Evolutionary conservation across 2,329 filamentous ascomycete genomes (phyloP), one percentile per base, ranked within the genome.

Genomic region (Elsinoe batatas): DNA sequence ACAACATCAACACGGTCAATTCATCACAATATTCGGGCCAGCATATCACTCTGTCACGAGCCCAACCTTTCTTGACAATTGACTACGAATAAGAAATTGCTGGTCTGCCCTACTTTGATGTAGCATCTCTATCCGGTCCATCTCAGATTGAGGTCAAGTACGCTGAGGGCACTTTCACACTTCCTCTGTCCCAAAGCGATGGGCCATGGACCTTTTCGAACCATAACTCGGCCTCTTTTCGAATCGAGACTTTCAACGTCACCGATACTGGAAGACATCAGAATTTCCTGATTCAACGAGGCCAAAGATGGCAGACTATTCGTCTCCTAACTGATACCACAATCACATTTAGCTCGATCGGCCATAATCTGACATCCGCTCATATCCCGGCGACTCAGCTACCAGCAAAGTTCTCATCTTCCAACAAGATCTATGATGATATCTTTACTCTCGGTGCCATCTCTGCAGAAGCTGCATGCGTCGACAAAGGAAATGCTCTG

Each of bases 291-390:
- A 54, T 73, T 0, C 72, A 74, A 59, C 72, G 71, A 2, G 70
- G 69, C 0, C 69, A 71, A 57, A 60, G 68, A 58, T 74, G 71
- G 71, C 64, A 72, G 58, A 66, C 68, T 0, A 60, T 72, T 33
- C 62, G 63, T 2, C 61, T 74, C 0, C 59, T 74, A n/a, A 69
- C 66, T 0, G 64, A 69, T 26, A 63, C 60, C 1, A 63, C 62
- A 2, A 56, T 74, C 5, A 63, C 60, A 0, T 64, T 74, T 50
- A 60, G 58, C 3, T 42, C 56, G 1, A 58, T 68, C 1, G 71
- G 71, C 0, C 64, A 72, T 12, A 62, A 61, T 46, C 55, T 63
- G 1, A 70, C 65, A 1, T 64, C 68, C 5, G 58, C 63, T 2
- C 62, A 60, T 1, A 57, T 55, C 2, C 54, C 61, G 15, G 42